A percentile compares a stretch with the other conserved stretches of the same genome.
These are phyloP conservation scores for Styphnolobium japonicum DNA, from an alignment of 306 rosid genomes.

Conservation along the genomic window DNA sequence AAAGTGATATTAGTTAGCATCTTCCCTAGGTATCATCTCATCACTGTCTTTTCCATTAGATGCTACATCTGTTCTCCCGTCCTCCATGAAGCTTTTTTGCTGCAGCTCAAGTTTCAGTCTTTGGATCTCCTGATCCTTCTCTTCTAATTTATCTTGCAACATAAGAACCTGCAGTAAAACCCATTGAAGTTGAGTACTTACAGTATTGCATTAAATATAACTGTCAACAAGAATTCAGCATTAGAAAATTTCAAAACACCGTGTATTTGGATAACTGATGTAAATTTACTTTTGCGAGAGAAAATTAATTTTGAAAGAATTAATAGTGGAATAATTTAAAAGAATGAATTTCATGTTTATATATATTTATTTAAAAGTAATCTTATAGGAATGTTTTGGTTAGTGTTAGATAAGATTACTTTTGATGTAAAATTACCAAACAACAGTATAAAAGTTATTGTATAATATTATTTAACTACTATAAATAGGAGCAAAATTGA, in stretches of 20 bases:
- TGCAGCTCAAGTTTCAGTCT: slow-evolving; percentile 52
- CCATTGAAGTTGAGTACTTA: background rate
- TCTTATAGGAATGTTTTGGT: background rate
- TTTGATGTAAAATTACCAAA: too few relatives aligned
- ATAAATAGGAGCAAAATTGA: too few relatives aligned
- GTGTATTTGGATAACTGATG: background rate
- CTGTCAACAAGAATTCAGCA: background rate
- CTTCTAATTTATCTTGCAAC: slow-evolving; percentile 68
- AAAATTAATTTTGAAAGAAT: background rate
- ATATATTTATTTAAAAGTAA: too few relatives aligned
- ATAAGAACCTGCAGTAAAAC: slow-evolving; percentile 52
- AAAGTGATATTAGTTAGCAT: slow-evolving; percentile 24
- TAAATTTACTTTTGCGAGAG: background rate
- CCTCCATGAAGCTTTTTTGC: slow-evolving; percentile 27
- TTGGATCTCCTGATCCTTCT: slow-evolving; percentile 57
- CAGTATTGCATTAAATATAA: background rate
- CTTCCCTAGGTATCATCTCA: slow-evolving; percentile 37
- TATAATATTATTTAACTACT: too few relatives aligned
- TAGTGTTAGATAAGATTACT: background rate
- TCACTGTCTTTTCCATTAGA: slow-evolving; percentile 22
- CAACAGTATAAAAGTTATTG: too few relatives aligned
- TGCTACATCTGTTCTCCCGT: slow-evolving; percentile 39
- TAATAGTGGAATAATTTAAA: background rate
- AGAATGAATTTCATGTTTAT: background rate
- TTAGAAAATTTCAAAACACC: background rate